Base-by-base conservation (phyloP, 768 basidiomycete genomes). In the Tylopilus intermedius region DNA sequence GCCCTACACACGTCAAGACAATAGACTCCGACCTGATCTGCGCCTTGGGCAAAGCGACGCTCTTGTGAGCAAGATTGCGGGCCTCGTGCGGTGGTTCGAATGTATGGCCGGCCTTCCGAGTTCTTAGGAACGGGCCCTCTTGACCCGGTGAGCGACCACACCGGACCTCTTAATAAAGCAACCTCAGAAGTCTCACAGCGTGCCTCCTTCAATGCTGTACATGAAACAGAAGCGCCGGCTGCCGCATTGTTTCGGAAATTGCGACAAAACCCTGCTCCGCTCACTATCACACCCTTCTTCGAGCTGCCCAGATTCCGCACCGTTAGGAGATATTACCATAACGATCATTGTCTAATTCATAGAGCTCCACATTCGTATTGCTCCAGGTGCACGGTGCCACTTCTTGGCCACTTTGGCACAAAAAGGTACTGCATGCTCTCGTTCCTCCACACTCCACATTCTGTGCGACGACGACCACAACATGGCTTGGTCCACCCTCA, bases 51-150 rank as follows among this genome's bases (percentile, higher is more conserved):
- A 73, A 54, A 88, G 82, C 52, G 88, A 91, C 51, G 79, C 81
- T 8, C 76, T 75, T 8, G 84, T 91, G 13, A 75, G 80, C 50
- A 84, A 77, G 53, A 88, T 92, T 0, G 79, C 83, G 0, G 70
- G 74, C 15, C 74, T 88, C 29, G 87, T 82, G 2, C 61, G 62
- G 5, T 91, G 89, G 89, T 86, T 91, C 53, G 80, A 89, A 66
- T 64, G 62, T n/a, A 82, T 85, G 73, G 85, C 86, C 4, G 88
- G 88, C 0, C 69, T 88, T 57, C 57, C 62, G 45, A 21, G 27
- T 49, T 50, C 50, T 43, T 61, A 63, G 32, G 41, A 42, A 46
- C 22, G 51, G 45, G 5, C 38, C 40, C 22, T 32, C 33, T 9
- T 48, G 40, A 50, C 35, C 53, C 62, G 62, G 62, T 33, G 58